Evolutionary conservation across 1,139 yeast genomes (phyloP).

Genomic region (Saccharomyces pastorianus): DNA sequence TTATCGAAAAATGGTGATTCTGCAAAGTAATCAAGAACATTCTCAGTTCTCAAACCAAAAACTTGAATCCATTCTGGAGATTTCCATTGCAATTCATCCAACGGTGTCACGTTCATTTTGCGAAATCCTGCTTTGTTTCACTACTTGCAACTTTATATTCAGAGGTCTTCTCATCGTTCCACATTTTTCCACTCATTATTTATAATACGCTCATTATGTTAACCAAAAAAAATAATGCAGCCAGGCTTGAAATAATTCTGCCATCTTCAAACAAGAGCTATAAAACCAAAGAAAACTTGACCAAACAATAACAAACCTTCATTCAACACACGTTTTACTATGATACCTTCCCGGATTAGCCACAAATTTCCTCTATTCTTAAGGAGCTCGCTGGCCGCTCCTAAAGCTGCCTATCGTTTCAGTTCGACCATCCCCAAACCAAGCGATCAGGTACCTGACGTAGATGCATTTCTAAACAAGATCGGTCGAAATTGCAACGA

Average conservation of each 20-base stretch:
- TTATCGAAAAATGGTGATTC: constrained; percentile 93
- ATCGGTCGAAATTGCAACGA: constrained; percentile 74
- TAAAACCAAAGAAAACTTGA: background rate
- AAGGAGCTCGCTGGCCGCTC: background rate
- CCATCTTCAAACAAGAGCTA: background rate
- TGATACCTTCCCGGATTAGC: background rate
- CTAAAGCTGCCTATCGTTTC: background rate
- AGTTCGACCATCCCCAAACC: constrained; percentile 37
- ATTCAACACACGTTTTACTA: background rate
- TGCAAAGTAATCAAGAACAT: constrained; percentile 85
- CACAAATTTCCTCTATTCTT: background rate
- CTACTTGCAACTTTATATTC: background rate
- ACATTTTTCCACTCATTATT: background rate
- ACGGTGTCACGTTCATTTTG: constrained; percentile 29
- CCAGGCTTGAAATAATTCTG: background rate
- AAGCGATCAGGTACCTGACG: constrained; percentile 55
- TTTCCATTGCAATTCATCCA: constrained; percentile 94
- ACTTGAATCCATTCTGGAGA: constrained; percentile 95
- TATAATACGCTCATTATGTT: background rate
- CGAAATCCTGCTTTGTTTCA: background rate
- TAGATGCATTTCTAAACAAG: constrained; percentile 55
- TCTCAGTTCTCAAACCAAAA: constrained; percentile 76
- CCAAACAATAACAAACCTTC: no score
- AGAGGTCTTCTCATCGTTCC: background rate
- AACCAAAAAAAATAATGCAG: background rate